Evolutionary conservation across 2,329 filamentous ascomycete species (phyloP), one percentile per base, ranked within the genome.

Genomic region (Penicillium freii): DNA sequence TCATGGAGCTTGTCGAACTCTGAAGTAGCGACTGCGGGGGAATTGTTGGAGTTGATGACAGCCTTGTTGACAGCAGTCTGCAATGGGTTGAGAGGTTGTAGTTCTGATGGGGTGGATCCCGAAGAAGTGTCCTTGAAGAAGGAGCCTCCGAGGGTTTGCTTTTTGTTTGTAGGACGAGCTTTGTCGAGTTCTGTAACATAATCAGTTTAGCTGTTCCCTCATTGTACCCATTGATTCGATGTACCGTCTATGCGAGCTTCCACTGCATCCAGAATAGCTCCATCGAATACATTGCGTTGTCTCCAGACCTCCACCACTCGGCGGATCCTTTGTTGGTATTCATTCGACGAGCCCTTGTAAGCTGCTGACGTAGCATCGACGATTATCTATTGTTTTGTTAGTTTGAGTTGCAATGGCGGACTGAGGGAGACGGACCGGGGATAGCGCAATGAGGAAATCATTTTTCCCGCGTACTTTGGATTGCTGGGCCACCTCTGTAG

Each of bases 231-330:
- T 31, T 43, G 48, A 19, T 27, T 21, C 27, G 21, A 31, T 81
- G 62, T 80, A 93, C 91, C 91, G 63, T 91, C 87, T 52, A 97
- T 81, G 31, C 89, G 84, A 57, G 84, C 79, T 71, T 97, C 93
- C 51, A 97, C 86, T 1, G 89, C 88, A 56, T 87, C 85, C 71
- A 96, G 88, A 48, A 96, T 90, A 0, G 88, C 84, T 1, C 74
- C 74, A 60, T 95, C 91, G 68, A 99, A 99, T 45, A 99, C 94
- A 51, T 81, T 78, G 36, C 94, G 84, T 68, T 93, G 87, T 70
- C 88, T 88, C 94, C 94, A 99, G 19, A 99, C 94, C 69, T 97
- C 93, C 3, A 97, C 85, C 0, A 97, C 93, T 33, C 94, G 85
- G 59, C 89, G 84, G 38, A 99, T 81, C 73, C 97, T 97, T 57